Evolutionary conservation across 371 early-diverging fungal species (phyloP).

Genomic region (Capniomyces stellatus): DNA sequence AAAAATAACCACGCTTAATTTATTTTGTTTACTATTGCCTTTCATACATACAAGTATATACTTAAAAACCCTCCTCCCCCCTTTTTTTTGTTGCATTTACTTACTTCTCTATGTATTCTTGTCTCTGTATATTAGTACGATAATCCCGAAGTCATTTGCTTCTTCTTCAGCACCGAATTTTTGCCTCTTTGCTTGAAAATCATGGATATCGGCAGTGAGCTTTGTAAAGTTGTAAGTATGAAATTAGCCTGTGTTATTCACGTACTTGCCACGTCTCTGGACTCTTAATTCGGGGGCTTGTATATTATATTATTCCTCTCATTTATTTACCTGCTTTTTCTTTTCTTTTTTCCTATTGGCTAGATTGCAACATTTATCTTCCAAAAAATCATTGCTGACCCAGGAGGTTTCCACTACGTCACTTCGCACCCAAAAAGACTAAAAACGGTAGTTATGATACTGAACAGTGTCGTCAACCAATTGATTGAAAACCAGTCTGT

Average conservation of each 20-base stretch:
- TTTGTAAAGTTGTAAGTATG: conserved; percentile 84
- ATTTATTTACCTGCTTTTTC: too few species aligned
- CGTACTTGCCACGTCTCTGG: too few species aligned
- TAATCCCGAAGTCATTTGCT: conserved; percentile 84
- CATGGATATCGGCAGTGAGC: conserved; percentile 93
- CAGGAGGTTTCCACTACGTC: conserved; percentile 90
- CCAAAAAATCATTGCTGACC: conserved; percentile 87
- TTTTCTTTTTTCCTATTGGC: conserved; percentile 29
- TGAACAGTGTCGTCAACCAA: conserved; percentile 87
- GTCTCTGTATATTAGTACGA: conserved; percentile 61
- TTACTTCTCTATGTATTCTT: too few species aligned
- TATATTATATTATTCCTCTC: too few species aligned
- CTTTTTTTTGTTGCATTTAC: too few species aligned
- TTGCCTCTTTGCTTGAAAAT: conserved; percentile 95
- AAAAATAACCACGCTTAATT: too few species aligned
- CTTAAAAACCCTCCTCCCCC: too few species aligned
- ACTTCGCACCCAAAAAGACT: conserved; percentile 96
- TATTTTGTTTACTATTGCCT: too few species aligned
- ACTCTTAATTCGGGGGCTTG: too few species aligned
- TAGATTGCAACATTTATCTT: conserved; percentile 81
- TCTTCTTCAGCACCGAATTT: conserved; percentile 92
- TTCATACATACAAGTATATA: too few species aligned
- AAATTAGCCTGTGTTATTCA: too few species aligned
- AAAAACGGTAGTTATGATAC: conserved; percentile 86
- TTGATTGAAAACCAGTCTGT: conserved; percentile 70